These are phyloP conservation scores for Hemerocallis citrina DNA, from an alignment of 106 monocot species.

Conservation along the genomic window DNA sequence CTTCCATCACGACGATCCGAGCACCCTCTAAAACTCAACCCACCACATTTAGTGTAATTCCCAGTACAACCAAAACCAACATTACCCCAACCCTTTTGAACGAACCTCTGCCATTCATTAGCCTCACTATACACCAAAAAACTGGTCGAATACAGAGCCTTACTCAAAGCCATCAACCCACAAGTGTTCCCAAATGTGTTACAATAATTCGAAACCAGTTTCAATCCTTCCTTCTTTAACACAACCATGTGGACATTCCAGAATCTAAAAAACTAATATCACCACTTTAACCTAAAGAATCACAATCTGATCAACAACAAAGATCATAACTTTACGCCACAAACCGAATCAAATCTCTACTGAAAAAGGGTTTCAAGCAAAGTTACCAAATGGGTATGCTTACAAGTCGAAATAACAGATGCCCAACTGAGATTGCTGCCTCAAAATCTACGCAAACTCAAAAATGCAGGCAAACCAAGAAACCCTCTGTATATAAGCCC, in stretches of 20 bases:
- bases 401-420: too few relatives aligned
- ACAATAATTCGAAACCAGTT: slow-evolving; percentile 9
- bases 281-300: neutral
- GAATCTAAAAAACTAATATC: neutral
- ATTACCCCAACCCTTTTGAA: slow-evolving; percentile 3
- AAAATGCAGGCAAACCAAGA: too few relatives aligned
- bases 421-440: too few relatives aligned
- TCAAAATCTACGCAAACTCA: too few relatives aligned
- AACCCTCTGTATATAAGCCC: too few relatives aligned
- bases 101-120: neutral
- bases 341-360: neutral
- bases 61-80: neutral
- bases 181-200: slow-evolving; percentile 8
- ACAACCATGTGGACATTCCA: slow-evolving; percentile 29
- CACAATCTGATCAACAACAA: too few relatives aligned
- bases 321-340: neutral
- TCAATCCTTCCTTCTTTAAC: slow-evolving; percentile 13
- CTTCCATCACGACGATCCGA: slow-evolving; percentile 26
- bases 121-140: slow-evolving; percentile 15
- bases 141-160: slow-evolving; percentile 10
- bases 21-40: slow-evolving; percentile 40
- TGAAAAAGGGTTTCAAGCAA: too few relatives aligned
- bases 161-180: slow-evolving; percentile 29
- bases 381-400: too few relatives aligned
- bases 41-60: neutral